Evolutionary conservation across 73 alveolate species (phyloP), one percentile per base, ranked within the genome.

Genomic region (Paraurostyla sp.): DNA sequence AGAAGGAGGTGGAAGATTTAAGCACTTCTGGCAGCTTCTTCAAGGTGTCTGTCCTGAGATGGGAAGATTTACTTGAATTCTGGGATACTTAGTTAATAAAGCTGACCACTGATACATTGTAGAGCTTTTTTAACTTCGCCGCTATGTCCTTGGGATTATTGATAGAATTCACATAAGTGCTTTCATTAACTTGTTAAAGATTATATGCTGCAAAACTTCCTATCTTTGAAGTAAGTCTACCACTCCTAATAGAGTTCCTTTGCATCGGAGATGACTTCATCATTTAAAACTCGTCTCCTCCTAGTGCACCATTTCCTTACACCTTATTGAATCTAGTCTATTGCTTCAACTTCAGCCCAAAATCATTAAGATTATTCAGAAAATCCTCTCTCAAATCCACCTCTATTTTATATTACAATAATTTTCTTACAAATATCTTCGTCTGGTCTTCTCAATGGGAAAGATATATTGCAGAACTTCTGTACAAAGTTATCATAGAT

Each of bases 401-500:
- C 49, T 73, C 86, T 73, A 73, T 42, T 18, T 45, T n/a, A 43
- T 18, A 43, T 29, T 45, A 38, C 2, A 45, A 1, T 73, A 43
- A 0, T 73, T 3, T 3, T 35, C 58, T 73, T 48, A 48, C 86
- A 29, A 6, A 73, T 65, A 18, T 65, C 82, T 23, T 73, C 86
- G 2, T 51, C 32, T 48, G 86, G 65, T 29, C 89, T 49, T 35
- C 69, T 78, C 9, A 78, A 15, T 23, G 92, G 91, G 69, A 91
- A 91, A 0, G 71, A 20, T 3, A 91, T 73, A 42, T 71, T 54
- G 51, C 90, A 78, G 49, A 22, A 91, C 63, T 71, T 82, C 32
- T 84, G 23, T 0, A 84, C 51, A 50, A 91, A 91, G 40, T 62
- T 83, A 18, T 91, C 96, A 50, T 83, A 83, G n/a, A 91, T 75